Base-by-base conservation (phyloP, 2,329 filamentous ascomycete genomes). In the Endoconidiophora polonica region DNA sequence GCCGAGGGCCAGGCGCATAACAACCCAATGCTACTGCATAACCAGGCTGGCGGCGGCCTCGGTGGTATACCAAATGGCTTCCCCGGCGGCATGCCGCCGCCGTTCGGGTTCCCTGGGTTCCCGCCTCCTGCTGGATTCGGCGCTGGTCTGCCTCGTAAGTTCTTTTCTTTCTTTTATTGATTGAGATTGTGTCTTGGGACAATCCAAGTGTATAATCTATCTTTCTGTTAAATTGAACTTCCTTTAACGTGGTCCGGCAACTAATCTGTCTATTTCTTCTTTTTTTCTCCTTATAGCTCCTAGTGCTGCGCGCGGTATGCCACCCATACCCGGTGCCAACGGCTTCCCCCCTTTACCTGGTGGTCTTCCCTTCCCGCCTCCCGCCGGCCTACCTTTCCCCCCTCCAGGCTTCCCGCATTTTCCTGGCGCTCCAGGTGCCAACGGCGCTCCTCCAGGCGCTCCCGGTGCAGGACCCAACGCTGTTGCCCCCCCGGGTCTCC, bases 1-100 rank as follows among this genome's bases (percentile, higher is more conserved):
- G 87, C 86, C 58, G 91, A 94, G 68, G 91, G 91, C 59, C 87
- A 95, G 65, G 79, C 82, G 56, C 78, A 80, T 60, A 78, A 79
- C 54, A 95, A 94, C 65, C 88, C 84, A 47, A 86, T 91, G 78
- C 77, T 90, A 45, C 75, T 72, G 9, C 76, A 79, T 60, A 79
- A 79, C 65, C 79, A 80, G 61, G 76, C 76, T 46, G 72, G 73
- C 55, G 69, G 68, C 22, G 65, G 65, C 57, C 64, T 66, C 55
- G 26, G 26, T 10, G 7, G 7, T 33, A 10, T 23, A n/a, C 62
- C 59, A 33, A 58, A 58, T 44, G 44, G 49, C 24, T 47, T 47
- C 29, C 38, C 62, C 64, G 38, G 50, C 36, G 69, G 68, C 46
- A 66, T 72, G 63, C 68, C 66, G 20, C 39, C 44, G 20, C 39